Base-by-base conservation (phyloP, 2,329 filamentous ascomycete genomes). In the Penicillium sp. region DNA sequence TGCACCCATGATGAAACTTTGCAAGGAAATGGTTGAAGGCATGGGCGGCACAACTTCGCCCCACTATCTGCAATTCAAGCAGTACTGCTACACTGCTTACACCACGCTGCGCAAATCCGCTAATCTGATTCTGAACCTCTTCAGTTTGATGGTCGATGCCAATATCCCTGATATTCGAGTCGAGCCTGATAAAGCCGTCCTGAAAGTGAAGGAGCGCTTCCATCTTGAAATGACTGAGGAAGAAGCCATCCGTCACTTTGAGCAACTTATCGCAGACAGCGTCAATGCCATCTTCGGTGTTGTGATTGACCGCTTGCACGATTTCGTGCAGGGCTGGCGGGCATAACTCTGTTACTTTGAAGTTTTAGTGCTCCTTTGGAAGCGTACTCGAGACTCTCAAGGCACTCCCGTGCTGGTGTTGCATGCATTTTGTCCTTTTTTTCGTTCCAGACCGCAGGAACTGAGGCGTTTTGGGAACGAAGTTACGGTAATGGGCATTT, bases 21-120 rank as follows among this genome's bases (percentile, higher is more conserved):
- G 86, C 64, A 91, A 90, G 60, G 91, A 98, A 65, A 98, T 98
- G 93, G 88, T 97, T 3, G 93, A 98, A 63, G 93, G 90, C 55
- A 96, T 98, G 88, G 94, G 94, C 35, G 93, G 93, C 12, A 78
- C 83, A 7, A 78, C 79, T 31, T 88, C 86, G 3, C 81, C 87
- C 21, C 84, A 94, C 54, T 98, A 95, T 68, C 77, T 84, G 38
- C 81, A 85, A 46, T 98, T 98, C 72, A 93, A 93, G 65, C 87
- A 94, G 61, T 95, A 97, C 69, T 95, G 89, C 67, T 96, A 95
- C 70, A 86, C 95, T 3, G 88, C 93, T 0, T 98, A 95, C 70
- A 88, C 87, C 1, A 90, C 93, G 1, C 75, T 98, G 38, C 82
- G 93, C 51, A 95, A 97, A 67, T 88, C 83, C 2, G 87, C 85